Evolutionary conservation across 164 flowering plant species (phyloP), one percentile per base, ranked within the genome.

Genomic region (Pachysandra terminalis): DNA sequence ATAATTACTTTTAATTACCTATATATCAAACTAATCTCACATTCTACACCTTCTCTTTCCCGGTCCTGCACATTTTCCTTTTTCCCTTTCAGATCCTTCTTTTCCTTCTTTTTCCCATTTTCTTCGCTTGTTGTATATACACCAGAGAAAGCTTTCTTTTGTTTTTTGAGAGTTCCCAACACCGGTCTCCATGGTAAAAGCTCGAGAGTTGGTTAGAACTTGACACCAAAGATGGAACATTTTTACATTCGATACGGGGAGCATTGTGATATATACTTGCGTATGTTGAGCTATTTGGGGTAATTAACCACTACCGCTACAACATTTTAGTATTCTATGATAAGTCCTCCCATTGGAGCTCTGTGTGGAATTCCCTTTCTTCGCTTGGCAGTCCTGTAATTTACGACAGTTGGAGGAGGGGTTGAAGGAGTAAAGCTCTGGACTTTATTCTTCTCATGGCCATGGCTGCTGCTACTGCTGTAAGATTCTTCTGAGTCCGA

Each of bases 331-430:
- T 81, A 86, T 72, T 89, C 86, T 71, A 88, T 68, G 19, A 83
- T 41, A 12, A 83, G 79, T 65, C 90, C 91, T 64, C 95, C 91
- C 80, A 86, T 75, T 7, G 97, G 98, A 62, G 98, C 85, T 67
- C 97, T 79, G 77, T 89, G 97, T 5, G 99, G 99, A 58, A 89
- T 85, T 9, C 97, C 97, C 90, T 92, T 95, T 68, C 97, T 89
- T 58, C 97, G 70, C 81, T 87, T 92, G 60, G 88, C 90, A 15
- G 83, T 87, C 74, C 90, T 75, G 88, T 70, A 82, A 72, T 73
- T 89, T 17, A 72, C 77, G 0, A 77, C 67, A 2, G 91, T 89
- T 67, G 87, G 91, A 3, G 97, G 97, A 0, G 98, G 98, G 0
- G 98, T 94, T 41, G 93, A 90, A 0, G 97, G 97, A 6, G 79